Evolutionary conservation across 345 rosid genomes (phyloP).

Genomic region (Lepidium aucheri): DNA sequence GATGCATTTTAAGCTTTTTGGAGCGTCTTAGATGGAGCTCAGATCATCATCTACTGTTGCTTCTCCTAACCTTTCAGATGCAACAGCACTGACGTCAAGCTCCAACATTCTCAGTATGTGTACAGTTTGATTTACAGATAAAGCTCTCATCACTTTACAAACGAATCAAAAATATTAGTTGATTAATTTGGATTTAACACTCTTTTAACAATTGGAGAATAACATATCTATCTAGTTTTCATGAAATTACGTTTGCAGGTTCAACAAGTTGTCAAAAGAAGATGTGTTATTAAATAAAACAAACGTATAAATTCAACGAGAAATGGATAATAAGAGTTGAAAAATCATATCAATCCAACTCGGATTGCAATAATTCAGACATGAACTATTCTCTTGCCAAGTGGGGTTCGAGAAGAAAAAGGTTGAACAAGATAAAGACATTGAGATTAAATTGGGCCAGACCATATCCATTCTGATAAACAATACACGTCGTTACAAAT

Average conservation of each 20-base stretch:
- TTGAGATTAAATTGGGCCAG: neutral
- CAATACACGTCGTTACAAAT: neutral
- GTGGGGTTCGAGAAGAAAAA: neutral
- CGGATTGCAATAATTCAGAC: neutral
- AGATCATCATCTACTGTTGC: neutral
- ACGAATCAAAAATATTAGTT: neutral
- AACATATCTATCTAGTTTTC: neutral
- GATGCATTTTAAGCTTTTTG: neutral
- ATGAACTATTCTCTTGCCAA: neutral
- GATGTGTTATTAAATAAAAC: neutral
- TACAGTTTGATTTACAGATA: neutral
- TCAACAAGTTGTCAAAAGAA: neutral
- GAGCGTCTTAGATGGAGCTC: neutral
- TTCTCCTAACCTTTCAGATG: neutral
- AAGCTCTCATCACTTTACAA: neutral
- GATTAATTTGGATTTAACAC: neutral
- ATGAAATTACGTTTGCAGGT: no score
- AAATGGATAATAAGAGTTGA: neutral
- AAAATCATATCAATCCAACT: neutral
- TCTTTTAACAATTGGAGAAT: neutral
- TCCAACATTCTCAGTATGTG: neutral
- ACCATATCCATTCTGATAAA: neutral
- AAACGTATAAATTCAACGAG: neutral
- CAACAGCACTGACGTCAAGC: neutral
- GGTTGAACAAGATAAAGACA: constrained; percentile 6